Conservation (phyloP, 2,329 filamentous ascomycete genomes). For the Scytalidium lignicola region DNA sequence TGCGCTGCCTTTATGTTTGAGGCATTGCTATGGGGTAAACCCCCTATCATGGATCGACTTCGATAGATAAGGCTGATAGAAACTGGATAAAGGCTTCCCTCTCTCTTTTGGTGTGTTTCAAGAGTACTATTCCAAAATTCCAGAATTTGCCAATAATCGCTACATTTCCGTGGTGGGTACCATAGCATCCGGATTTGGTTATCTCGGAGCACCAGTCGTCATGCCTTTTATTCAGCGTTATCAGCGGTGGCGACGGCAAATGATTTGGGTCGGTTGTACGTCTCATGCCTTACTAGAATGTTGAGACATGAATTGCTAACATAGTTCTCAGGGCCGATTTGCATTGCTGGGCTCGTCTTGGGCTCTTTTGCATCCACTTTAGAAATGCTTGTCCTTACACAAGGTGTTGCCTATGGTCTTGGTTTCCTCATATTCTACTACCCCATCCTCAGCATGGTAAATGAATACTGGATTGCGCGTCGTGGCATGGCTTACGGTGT, state of each 20-base stretch:
- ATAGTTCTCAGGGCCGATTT: no score
- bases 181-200: constrained; percentile 25
- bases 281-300: no score
- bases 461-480: constrained; percentile 56
- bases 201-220: constrained; percentile 30
- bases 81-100: constrained; percentile 55
- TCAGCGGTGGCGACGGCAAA: constrained; percentile 27
- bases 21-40: constrained; percentile 47
- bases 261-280: constrained; percentile 36
- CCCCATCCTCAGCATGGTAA: constrained; percentile 52
- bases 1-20: constrained; percentile 46
- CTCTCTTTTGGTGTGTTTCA: constrained; percentile 68
- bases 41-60: constrained; percentile 33
- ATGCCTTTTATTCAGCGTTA: constrained; percentile 30
- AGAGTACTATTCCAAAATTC: constrained; percentile 58
- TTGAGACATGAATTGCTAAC: no score
- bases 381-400: constrained; percentile 51
- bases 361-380: constrained; percentile 50
- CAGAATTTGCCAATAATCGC: constrained; percentile 45
- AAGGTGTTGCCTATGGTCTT: constrained; percentile 56
- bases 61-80: constrained; percentile 32
- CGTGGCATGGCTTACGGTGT: constrained; percentile 58
- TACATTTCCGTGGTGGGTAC: constrained; percentile 61
- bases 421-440: constrained; percentile 51
- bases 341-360: constrained; percentile 32